phyloP scores from a whole-genome alignment of 2,329 filamentous ascomycete species.

The Diplodia mutila region DNA sequence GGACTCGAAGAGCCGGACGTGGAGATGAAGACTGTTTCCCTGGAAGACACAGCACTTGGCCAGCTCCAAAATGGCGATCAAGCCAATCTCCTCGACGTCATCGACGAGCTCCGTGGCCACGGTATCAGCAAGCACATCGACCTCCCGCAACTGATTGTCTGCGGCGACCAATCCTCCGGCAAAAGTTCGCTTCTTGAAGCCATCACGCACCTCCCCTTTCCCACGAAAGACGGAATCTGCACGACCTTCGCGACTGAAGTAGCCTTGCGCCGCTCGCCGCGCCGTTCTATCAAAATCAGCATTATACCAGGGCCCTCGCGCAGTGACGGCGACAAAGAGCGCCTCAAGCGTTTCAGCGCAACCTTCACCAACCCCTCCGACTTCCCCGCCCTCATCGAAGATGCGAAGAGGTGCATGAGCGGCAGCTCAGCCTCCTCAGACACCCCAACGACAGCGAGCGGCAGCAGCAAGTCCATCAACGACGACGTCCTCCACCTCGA shows the following conservation, averaged over 20 bases:
- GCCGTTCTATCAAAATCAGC: constrained; percentile 47
- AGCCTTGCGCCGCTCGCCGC: constrained; percentile 51
- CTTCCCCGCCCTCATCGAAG: constrained; percentile 53
- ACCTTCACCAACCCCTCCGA: constrained; percentile 40
- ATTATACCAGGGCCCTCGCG: constrained; percentile 40
- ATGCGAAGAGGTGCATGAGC: constrained; percentile 58
- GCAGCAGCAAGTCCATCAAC: constrained; percentile 29
- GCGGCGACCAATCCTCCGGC: constrained; percentile 63
- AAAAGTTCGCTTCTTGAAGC: constrained; percentile 70
- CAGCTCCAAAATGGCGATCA: constrained; percentile 37
- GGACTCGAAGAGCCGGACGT: not conserved
- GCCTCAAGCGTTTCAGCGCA: constrained; percentile 40
- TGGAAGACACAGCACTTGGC: constrained; percentile 29
- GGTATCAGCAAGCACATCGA: constrained; percentile 50
- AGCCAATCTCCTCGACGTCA: constrained; percentile 55
- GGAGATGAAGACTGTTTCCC: not conserved
- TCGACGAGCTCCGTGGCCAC: constrained; percentile 56
- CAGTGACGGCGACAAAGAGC: constrained; percentile 33
- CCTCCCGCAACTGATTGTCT: constrained; percentile 61
- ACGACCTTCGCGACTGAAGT: constrained; percentile 67
- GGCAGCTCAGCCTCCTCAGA: not conserved
- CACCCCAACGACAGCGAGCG: constrained; percentile 5
- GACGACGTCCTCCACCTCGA: constrained; percentile 36
- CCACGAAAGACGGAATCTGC: constrained; percentile 59
- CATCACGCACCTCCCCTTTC: constrained; percentile 64